Evolutionary conservation across 164 flowering plant genomes (phyloP).

Genomic region (Magnolia changhungtana): DNA sequence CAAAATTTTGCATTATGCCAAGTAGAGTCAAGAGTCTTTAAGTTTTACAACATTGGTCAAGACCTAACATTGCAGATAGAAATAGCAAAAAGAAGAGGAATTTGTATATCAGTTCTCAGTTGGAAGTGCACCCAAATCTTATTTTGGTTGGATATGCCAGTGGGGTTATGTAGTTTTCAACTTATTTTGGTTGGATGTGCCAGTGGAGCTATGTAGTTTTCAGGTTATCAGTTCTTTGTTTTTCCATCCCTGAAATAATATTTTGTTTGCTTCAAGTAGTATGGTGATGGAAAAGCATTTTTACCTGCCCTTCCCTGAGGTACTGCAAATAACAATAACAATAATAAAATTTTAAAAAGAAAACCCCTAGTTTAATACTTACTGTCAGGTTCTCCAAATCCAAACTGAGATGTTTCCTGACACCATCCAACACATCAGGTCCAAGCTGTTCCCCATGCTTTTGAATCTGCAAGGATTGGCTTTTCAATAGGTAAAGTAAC

Average conservation of each 20-base stretch:
- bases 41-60: too few species aligned
- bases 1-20: too few species aligned
- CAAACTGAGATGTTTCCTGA: constrained; percentile 42
- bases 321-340: background rate
- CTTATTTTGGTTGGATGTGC: too few species aligned
- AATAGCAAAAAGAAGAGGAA: too few species aligned
- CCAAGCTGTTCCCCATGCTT: constrained; percentile 60
- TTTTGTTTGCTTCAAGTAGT: background rate
- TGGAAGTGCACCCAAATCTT: too few species aligned
- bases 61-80: too few species aligned
- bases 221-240: background rate
- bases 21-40: too few species aligned
- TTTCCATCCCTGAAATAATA: background rate
- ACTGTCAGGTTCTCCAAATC: constrained; percentile 69
- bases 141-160: too few species aligned
- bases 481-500: background rate
- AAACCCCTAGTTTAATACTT: constrained; percentile 26
- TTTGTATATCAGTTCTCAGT: too few species aligned
- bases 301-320: background rate
- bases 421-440: constrained; percentile 35
- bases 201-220: too few species aligned
- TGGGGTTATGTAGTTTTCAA: too few species aligned
- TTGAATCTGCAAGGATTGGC: constrained; percentile 39
- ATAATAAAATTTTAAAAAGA: too few species aligned
- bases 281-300: background rate